These are phyloP conservation scores for Calonectria pseudoreteaudii DNA, from an alignment of 2,329 filamentous ascomycete genomes.

Conservation along the genomic window DNA sequence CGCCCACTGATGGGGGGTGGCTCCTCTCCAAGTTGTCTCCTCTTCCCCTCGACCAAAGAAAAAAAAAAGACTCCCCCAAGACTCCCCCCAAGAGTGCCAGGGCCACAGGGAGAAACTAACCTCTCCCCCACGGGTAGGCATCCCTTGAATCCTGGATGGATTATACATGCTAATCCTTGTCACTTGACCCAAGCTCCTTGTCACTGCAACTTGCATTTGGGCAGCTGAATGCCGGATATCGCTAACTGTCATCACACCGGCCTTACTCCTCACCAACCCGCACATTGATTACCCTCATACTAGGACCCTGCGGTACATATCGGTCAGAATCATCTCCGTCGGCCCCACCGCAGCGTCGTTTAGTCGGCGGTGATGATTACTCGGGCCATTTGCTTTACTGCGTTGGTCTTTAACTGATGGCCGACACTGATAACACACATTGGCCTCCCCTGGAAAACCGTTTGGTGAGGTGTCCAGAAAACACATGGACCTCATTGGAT, in stretches of 20 bases:
- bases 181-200: slow-evolving; percentile 1
- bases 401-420: slow-evolving; percentile 6
- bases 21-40: slow-evolving; percentile 9
- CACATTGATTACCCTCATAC: slow-evolving; percentile 17
- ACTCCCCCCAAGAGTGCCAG: neutral
- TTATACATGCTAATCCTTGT: slow-evolving; percentile 19
- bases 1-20: neutral
- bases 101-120: slow-evolving; percentile 6
- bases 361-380: slow-evolving; percentile 6
- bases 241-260: neutral
- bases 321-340: slow-evolving; percentile 20
- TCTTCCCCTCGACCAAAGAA: neutral
- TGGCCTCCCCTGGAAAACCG: neutral
- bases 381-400: neutral
- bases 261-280: slow-evolving; percentile 9
- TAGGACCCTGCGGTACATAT: slow-evolving; percentile 19
- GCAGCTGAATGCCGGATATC: neutral
- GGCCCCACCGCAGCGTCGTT: slow-evolving; percentile 10
- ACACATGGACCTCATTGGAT: slow-evolving; percentile 8
- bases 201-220: slow-evolving; percentile 14
- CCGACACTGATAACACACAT: slow-evolving; percentile 4
- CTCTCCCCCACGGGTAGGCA: slow-evolving; percentile 16
- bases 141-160: slow-evolving; percentile 15
- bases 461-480: slow-evolving; percentile 9
- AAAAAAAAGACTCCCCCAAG: neutral